Evolutionary conservation across 345 rosid species (phyloP), one percentile per base, ranked within the genome.

Genomic region (Pelargonium nanum): DNA sequence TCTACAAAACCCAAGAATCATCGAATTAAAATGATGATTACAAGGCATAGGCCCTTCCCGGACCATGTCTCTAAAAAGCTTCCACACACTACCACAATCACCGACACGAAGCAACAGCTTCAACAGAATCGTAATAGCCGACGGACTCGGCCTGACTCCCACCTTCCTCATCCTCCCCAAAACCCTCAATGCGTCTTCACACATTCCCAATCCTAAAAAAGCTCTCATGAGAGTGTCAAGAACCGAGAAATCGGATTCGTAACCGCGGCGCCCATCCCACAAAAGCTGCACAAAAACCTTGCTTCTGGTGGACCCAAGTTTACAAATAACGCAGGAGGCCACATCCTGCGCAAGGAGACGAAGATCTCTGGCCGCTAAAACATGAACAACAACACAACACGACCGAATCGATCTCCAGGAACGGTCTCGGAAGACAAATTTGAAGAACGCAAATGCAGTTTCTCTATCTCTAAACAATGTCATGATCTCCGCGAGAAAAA

Each of bases 1-100:
- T 65, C 65, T 75, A 76, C 85, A 85, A 73, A 87, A 87, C 16
- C 85, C 88, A 73, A 69, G 70, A 65, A 87, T 80, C 76, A 87
- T 56, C 13, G 57, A 56, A 59, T 79, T 85, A 60, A 87, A 76
- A 62, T 9, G 69, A 65, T 68, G 61, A 62, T 63, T 72, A 21
- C 65, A 77, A 65, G 88, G 95, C 2, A 4, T 48, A 70, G 87
- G 91, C 59, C 95, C 95, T 54, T 22, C 32, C 13, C 34, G 59
- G 56, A 87, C 57, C 85, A 85, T 83, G 40, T 69, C 87, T 65
- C 86, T 81, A 44, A 87, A 67, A 70, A 83, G 54, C 78, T 79
- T 87, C 91, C 88, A 87, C 16, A 80, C 80, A 25, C 77, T 71
- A 66, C 77, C 78, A 72, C 66, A 71, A 60, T 85, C 91, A 60